phyloP scores from a whole-genome alignment of 2,329 filamentous ascomycete species.

The Nothophaeocryptopus gaeumannii region DNA sequence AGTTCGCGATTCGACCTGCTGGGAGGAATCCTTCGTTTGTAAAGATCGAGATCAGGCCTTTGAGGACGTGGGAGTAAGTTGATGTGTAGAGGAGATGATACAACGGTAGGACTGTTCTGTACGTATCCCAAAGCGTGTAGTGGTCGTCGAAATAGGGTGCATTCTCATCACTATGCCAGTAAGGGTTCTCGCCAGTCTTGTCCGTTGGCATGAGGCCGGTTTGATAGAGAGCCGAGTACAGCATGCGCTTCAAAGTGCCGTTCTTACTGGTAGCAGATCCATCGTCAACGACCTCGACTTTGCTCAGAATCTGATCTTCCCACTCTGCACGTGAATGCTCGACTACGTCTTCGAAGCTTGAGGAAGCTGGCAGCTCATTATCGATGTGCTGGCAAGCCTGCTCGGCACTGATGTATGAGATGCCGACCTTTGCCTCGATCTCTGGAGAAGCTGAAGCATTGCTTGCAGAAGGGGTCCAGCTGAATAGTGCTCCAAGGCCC shows the following conservation, averaged over 20 bases:
- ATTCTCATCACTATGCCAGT: slow-evolving; percentile 28
- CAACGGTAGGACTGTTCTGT: slow-evolving; percentile 19
- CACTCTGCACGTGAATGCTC: slow-evolving; percentile 20
- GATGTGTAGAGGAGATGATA: slow-evolving; percentile 27
- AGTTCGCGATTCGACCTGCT: slow-evolving; percentile 21
- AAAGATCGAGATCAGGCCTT: slow-evolving; percentile 23
- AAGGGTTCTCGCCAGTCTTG: slow-evolving; percentile 30
- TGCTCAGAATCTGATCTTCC: slow-evolving; percentile 16
- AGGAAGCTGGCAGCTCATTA: slow-evolving; percentile 11
- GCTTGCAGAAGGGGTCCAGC: slow-evolving; percentile 15
- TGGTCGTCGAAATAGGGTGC: slow-evolving; percentile 39
- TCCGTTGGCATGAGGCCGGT: slow-evolving; percentile 24
- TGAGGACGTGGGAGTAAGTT: slow-evolving; percentile 19
- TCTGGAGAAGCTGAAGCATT: slow-evolving; percentile 13
- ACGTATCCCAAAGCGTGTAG: slow-evolving; percentile 36
- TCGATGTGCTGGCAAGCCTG: slow-evolving; percentile 19
- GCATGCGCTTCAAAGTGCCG: slow-evolving; percentile 19
- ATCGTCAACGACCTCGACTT: slow-evolving; percentile 17
- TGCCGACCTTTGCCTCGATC: slow-evolving; percentile 15
- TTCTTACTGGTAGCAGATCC: slow-evolving; percentile 15
- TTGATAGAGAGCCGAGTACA: slow-evolving; percentile 26
- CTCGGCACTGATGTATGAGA: slow-evolving; percentile 20
- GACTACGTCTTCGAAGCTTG: slow-evolving; percentile 17
- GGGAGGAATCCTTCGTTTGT: slow-evolving; percentile 21
- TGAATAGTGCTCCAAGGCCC: slow-evolving; percentile 23